A percentile compares a stretch with the other conserved stretches of the same genome.
These are phyloP conservation scores for Fraxinus sp. DNA, from an alignment of 305 asterid genomes.

Conservation along the genomic window DNA sequence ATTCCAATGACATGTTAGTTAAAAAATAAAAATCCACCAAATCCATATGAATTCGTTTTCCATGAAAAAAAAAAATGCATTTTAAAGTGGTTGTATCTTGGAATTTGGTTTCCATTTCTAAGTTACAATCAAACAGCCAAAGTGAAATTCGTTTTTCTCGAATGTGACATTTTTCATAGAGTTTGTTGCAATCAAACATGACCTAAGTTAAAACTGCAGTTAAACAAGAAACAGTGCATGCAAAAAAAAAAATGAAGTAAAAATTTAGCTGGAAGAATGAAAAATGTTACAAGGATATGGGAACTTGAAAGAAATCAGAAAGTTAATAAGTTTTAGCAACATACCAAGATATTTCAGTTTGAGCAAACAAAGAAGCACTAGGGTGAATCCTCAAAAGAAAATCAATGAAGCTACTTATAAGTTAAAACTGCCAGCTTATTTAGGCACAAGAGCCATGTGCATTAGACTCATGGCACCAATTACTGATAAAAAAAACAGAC, in stretches of 20 bases:
- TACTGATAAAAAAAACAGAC: background rate
- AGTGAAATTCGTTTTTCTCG: no score
- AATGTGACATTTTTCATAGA: no score
- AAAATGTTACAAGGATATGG: background rate
- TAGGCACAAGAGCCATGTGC: slow-evolving; percentile 9
- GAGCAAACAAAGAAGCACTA: background rate
- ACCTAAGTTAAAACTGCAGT: slow-evolving; percentile 13
- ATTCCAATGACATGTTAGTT: no score
- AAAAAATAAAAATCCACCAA: no score
- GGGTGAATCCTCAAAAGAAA: background rate
- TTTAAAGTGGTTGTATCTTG: no score
- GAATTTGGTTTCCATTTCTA: no score
- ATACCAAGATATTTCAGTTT: no score
- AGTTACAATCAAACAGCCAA: no score
- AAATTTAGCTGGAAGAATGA: background rate
- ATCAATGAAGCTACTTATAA: background rate
- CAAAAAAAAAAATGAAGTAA: background rate
- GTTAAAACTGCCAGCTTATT: slow-evolving; percentile 25
- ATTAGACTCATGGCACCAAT: slow-evolving; percentile 10
- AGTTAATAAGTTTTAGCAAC: no score
- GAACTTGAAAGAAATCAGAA: background rate
- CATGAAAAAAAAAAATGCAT: no score
- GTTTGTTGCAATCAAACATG: no score
- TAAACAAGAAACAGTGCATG: background rate
- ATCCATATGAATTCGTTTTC: no score